phyloP scores from a whole-genome alignment of 495 filamentous ascomycete species.

The Penicillium angulare region DNA sequence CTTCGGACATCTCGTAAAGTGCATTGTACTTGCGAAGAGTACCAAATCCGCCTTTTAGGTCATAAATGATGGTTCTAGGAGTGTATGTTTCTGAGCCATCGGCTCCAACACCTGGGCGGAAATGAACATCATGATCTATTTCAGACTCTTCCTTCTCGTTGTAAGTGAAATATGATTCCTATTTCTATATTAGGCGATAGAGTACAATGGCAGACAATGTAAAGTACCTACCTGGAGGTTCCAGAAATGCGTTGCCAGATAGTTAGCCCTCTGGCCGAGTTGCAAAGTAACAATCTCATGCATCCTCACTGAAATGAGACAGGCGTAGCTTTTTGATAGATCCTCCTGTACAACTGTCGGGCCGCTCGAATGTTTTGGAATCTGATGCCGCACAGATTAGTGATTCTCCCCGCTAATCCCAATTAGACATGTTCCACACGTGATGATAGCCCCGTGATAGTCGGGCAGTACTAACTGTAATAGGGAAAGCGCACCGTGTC shows the following conservation, averaged over 20 bases:
- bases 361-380: constrained; percentile 1
- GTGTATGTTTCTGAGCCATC: constrained; percentile 87
- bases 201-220: not conserved
- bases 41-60: constrained; percentile 90
- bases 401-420: constrained; percentile 15
- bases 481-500: constrained; percentile 21
- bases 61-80: constrained; percentile 89
- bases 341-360: constrained; percentile 5
- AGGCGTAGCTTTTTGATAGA: not conserved
- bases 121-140: constrained; percentile 90
- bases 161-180: constrained; percentile 98
- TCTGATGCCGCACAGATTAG: constrained; percentile 17
- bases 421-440: constrained; percentile 12
- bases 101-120: constrained; percentile 76
- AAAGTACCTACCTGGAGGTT: constrained; percentile 78
- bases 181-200: constrained; percentile 18
- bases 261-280: constrained; percentile 89
- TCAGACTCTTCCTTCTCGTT: constrained; percentile 61
- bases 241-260: constrained; percentile 97
- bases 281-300: constrained; percentile 95
- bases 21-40: constrained; percentile 84
- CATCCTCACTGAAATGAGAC: constrained; percentile 50
- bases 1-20: constrained; percentile 71
- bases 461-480: not conserved
- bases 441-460: constrained; percentile 14